Evolutionary conservation across 2,329 filamentous ascomycete species (phyloP), one percentile per base, ranked within the genome.

Genomic region (Colletotrichum abscissum): DNA sequence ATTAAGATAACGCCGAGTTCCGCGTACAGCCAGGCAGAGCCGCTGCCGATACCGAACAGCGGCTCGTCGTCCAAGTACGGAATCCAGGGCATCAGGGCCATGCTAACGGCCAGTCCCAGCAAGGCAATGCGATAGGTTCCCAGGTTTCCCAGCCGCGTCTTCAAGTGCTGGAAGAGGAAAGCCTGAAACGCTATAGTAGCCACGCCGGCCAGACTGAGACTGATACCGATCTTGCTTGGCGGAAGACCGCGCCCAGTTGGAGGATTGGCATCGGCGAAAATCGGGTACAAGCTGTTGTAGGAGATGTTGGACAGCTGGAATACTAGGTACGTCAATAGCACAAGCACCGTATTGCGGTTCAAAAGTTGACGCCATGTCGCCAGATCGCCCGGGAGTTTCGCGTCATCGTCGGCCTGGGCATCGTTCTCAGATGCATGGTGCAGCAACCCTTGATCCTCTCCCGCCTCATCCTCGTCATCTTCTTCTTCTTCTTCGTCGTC

Each of bases 281-380:
- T 96, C 1, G 97, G 97, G 78, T 97, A 99, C 0, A 99, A 86
- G 22, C 94, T 96, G 83, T 98, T 98, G 88, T 95, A 99, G 4
- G 95, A 95, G 76, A 98, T 95, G 81, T 98, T 98, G 74, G 94
- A 92, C 5, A 99, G 88, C 79, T 98, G 95, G 80, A 98, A 99
- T 63, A 98, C 92, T 56, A 98, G 90, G 79, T 98, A 98, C 0
- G 95, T 97, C 65, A 90, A 81, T 6, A 99, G 89, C 0, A 99
- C 88, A 3, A 97, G 86, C 14, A 98, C 81, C 0, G 95, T 98
- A 72, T 97, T 95, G 70, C 92, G 89, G 78, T 94, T 97, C 63
- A 96, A 87, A 1, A 98, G 79, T 56, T 88, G 85, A n/a, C 81
- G 84, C 83, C 87, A 87, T 1, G 82, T 80, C 6, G 81, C 78